Evolutionary conservation across 441 rosid species (phyloP), one percentile per base, ranked within the genome.

Genomic region (Jatropha podagrica): DNA sequence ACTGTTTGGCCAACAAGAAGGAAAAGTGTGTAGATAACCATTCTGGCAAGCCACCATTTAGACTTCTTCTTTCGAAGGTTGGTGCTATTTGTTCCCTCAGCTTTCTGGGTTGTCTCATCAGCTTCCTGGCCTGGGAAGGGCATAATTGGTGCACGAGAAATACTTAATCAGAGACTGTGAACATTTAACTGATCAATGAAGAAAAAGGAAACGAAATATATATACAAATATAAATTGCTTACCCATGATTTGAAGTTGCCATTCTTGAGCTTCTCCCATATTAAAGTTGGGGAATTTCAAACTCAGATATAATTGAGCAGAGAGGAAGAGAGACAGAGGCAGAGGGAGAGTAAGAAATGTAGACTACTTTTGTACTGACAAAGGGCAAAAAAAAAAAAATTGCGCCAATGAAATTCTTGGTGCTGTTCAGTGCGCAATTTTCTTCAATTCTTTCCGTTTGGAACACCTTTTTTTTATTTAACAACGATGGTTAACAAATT

Each of bases 1-100:
- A 72, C 76, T 0, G 92, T 77, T 76, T 90, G 92, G 69, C 92
- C 88, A 1, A 79, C 76, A 1, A 88, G 79, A 54, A 88, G 76
- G 15, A 83, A 81, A 13, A 78, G 0, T 11, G 77, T 41, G 73
- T 81, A 83, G 26, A 68, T 7, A 5, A 51, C 55, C 51, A 87
- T 79, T 6, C 77, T 81, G 7, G 1, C 11, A 2, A 85, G 67
- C 88, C 88, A 80, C 88, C 90, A 83, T 17, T 46, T 69, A 55
- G 26, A 75, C 8, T 61, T 75, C 32, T 63, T 76, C 27, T 37
- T 37, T 26, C 7, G 46, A 56, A 65, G 71, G 41, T 51, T 71
- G 59, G 52, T 59, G 48, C 40, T 18, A 41, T 64, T 72, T 48
- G 71, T 37, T 15, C 20, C 37, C 75, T 59, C 73, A 41, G 26